phyloP scores from a whole-genome alignment of 2,329 filamentous ascomycete genomes.

The Akanthomyces uredinophilus region DNA sequence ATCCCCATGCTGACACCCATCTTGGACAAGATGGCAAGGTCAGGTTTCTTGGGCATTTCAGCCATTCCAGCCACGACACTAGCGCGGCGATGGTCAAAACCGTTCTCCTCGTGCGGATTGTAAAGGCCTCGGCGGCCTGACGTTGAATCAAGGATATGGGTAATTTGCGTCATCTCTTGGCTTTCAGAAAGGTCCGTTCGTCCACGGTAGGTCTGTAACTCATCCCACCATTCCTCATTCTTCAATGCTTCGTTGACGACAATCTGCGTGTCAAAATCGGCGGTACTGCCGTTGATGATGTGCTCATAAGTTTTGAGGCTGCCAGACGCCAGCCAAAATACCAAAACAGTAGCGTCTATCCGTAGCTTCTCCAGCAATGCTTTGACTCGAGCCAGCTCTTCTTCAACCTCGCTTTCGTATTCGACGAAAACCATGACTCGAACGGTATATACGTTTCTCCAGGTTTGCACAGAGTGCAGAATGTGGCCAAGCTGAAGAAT shows the following conservation, averaged over 20 bases:
- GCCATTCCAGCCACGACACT: constrained; percentile 48
- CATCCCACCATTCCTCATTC: constrained; percentile 78
- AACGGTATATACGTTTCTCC: constrained; percentile 67
- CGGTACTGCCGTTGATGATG: constrained; percentile 66
- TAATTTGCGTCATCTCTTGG: constrained; percentile 40
- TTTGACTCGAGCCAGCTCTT: constrained; percentile 68
- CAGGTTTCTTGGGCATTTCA: constrained; percentile 58
- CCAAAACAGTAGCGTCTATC: constrained; percentile 72
- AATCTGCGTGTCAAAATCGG: constrained; percentile 50
- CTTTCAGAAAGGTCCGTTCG: constrained; percentile 34
- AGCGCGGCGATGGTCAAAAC: constrained; percentile 30
- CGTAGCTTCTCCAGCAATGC: constrained; percentile 73
- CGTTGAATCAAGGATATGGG: constrained; percentile 40
- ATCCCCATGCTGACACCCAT: constrained; percentile 67
- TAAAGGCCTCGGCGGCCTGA: constrained; percentile 38
- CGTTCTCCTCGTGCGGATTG: constrained; percentile 35
- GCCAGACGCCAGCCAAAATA: constrained; percentile 77
- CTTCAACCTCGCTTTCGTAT: constrained; percentile 76
- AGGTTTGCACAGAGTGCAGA: constrained; percentile 72
- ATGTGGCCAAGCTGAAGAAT: constrained; percentile 85
- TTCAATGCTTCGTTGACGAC: constrained; percentile 62
- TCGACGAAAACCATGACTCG: constrained; percentile 85
- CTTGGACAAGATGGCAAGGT: constrained; percentile 44
- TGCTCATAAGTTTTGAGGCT: constrained; percentile 67
- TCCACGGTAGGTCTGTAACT: constrained; percentile 55